Conservation (phyloP, 352 stramenopile genomes). For the Elongisporangium undulatum region DNA sequence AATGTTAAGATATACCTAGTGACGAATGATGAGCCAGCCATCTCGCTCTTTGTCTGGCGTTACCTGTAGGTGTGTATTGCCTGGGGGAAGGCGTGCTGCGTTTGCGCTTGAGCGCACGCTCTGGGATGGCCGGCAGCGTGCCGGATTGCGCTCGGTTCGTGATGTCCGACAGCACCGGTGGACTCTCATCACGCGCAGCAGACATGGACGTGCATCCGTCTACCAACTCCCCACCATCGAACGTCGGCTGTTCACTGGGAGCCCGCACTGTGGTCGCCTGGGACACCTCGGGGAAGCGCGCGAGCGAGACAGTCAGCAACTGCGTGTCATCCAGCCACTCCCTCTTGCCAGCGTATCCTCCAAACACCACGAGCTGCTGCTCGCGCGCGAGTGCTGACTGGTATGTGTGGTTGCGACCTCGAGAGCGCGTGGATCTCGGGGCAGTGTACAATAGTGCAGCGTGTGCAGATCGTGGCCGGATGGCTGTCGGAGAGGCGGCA, state of each 20-base stretch:
- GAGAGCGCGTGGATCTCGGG: not conserved
- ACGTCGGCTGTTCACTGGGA: slow-evolving; percentile 9
- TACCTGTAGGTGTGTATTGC: not conserved
- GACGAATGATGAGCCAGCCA: no score
- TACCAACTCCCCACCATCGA: slow-evolving; percentile 6
- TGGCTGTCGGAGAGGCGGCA: slow-evolving; percentile 23
- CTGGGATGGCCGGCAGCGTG: not conserved
- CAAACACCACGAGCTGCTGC: slow-evolving; percentile 55
- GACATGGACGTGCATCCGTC: slow-evolving; percentile 7
- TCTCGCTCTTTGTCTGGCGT: not conserved
- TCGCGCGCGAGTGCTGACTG: slow-evolving; percentile 12
- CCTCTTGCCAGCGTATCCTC: slow-evolving; percentile 55
- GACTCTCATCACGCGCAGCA: slow-evolving; percentile 13
- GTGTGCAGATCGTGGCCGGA: slow-evolving; percentile 19
- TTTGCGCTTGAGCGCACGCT: not conserved
- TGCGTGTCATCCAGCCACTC: slow-evolving; percentile 66
- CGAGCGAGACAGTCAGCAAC: slow-evolving; percentile 30
- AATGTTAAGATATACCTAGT: no score
- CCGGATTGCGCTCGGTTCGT: slow-evolving; percentile 41
- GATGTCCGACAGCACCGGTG: slow-evolving; percentile 43
- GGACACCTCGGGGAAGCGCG: not conserved
- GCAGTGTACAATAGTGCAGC: slow-evolving; percentile 27
- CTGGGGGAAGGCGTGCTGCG: not conserved
- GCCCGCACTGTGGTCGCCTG: slow-evolving; percentile 3
- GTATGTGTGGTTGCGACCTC: slow-evolving; percentile 1